These are phyloP conservation scores for Phytophthora pinifolia DNA, from an alignment of 352 stramenopile genomes.

Conservation along the genomic window DNA sequence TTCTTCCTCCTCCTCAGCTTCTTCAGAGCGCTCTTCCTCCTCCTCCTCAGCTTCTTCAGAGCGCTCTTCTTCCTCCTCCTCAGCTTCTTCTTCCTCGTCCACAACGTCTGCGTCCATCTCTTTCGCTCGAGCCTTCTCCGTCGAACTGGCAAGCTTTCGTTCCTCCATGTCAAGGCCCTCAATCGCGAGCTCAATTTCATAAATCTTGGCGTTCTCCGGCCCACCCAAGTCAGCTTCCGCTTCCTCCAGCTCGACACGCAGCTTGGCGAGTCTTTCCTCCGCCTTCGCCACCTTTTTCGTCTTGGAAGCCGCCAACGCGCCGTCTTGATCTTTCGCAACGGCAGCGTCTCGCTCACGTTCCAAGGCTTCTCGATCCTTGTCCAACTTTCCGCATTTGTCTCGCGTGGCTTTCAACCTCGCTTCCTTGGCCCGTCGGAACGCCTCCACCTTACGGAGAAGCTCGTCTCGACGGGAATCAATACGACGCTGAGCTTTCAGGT, in stretches of 20 bases:
- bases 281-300: conserved; percentile 31
- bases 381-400: conserved; percentile 29
- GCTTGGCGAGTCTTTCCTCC: conserved; percentile 35
- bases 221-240: conserved; percentile 20
- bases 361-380: conserved; percentile 25
- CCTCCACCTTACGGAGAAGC: conserved; percentile 38
- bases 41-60: conserved; percentile 1
- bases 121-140: conserved; percentile 23
- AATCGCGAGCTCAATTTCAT: conserved; percentile 46
- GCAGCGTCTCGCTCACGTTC: conserved; percentile 17
- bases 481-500: conserved; percentile 26
- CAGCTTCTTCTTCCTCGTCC: conserved; percentile 18
- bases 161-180: conserved; percentile 34
- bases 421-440: conserved; percentile 40
- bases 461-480: conserved; percentile 36
- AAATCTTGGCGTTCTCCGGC: conserved; percentile 40
- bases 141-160: conserved; percentile 19
- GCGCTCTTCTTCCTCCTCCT: conserved; percentile 15
- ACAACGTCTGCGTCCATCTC: conserved; percentile 31
- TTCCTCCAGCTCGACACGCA: conserved; percentile 39
- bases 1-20: no score
- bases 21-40: conserved; percentile 2
- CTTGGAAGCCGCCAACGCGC: conserved; percentile 22
- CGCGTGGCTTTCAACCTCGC: conserved; percentile 29
- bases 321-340: conserved; percentile 16